phyloP scores from a whole-genome alignment of 2,329 filamentous ascomycete genomes.

The Teratosphaeriaceae sp. region DNA sequence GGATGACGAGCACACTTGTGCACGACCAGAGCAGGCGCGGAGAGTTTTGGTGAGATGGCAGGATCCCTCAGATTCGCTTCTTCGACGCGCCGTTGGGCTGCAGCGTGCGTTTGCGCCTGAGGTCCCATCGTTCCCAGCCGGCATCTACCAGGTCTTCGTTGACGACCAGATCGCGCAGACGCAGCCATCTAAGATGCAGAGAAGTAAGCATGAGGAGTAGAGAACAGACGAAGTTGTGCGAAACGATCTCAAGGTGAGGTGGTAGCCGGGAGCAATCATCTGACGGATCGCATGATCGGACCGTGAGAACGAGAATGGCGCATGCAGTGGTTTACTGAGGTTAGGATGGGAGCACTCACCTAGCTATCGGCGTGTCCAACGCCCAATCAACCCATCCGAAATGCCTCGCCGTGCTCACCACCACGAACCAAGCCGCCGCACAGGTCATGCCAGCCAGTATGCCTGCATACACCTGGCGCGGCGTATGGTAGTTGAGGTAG shows the following conservation, averaged over 20 bases:
- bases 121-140: slow-evolving; percentile 90
- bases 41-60: neutral
- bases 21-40: no score
- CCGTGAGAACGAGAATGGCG: no score
- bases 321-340: no score
- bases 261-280: no score
- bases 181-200: slow-evolving; percentile 39
- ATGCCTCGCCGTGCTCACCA: slow-evolving; percentile 60
- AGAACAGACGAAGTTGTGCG: no score
- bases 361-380: slow-evolving; percentile 58
- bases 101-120: slow-evolving; percentile 32
- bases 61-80: neutral
- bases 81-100: neutral
- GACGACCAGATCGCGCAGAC: slow-evolving; percentile 76
- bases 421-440: slow-evolving; percentile 70
- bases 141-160: slow-evolving; percentile 85
- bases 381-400: slow-evolving; percentile 66
- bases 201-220: neutral
- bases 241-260: neutral
- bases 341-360: slow-evolving; percentile 32
- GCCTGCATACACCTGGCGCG: slow-evolving; percentile 79
- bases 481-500: slow-evolving; percentile 90
- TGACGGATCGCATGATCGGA: no score
- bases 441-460: slow-evolving; percentile 62
- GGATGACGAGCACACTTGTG: no score